Conservation (phyloP, 495 filamentous ascomycete species). For the Amphirosellinia nigrospora region DNA sequence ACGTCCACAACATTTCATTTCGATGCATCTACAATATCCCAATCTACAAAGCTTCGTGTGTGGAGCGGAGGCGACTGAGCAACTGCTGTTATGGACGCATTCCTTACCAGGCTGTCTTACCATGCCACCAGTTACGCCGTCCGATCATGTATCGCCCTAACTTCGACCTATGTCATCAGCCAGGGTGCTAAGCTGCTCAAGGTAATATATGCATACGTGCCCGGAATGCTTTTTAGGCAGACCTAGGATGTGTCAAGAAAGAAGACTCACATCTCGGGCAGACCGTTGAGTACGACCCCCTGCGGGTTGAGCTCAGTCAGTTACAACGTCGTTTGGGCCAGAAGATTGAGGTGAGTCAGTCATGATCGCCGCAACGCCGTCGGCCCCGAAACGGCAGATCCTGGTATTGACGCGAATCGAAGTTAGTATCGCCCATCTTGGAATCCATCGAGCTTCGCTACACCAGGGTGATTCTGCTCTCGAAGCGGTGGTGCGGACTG, state of each 20-base stretch:
- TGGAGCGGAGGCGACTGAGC: constrained; percentile 25
- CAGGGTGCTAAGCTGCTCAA: constrained; percentile 83
- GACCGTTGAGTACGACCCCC: constrained; percentile 38
- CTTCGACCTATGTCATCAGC: constrained; percentile 81
- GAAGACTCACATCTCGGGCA: constrained; percentile 22
- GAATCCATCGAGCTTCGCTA: constrained; percentile 39
- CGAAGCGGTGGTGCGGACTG: constrained; percentile 85
- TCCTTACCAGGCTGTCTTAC: constrained; percentile 67
- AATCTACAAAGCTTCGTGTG: constrained; percentile 22
- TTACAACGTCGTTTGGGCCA: constrained; percentile 38
- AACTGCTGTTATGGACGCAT: constrained; percentile 71
- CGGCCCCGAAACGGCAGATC: neutral
- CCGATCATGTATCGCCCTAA: constrained; percentile 86
- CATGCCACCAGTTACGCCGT: constrained; percentile 94
- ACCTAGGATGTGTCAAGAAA: neutral
- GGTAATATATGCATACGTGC: constrained; percentile 48
- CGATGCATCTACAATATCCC: constrained; percentile 27
- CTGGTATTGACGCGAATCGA: constrained; percentile 3
- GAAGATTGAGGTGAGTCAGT: constrained; percentile 45
- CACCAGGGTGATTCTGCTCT: constrained; percentile 85
- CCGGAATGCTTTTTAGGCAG: neutral
- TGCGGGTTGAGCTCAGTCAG: constrained; percentile 35
- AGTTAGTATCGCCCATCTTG: constrained; percentile 41
- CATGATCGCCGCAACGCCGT: constrained; percentile 11
- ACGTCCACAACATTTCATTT: constrained; percentile 17